A percentile compares a stretch with the other conserved stretches of the same genome.
Conservation (phyloP, 1,284 basidiomycete genomes). For the Hypsizygus ulmarius region DNA sequence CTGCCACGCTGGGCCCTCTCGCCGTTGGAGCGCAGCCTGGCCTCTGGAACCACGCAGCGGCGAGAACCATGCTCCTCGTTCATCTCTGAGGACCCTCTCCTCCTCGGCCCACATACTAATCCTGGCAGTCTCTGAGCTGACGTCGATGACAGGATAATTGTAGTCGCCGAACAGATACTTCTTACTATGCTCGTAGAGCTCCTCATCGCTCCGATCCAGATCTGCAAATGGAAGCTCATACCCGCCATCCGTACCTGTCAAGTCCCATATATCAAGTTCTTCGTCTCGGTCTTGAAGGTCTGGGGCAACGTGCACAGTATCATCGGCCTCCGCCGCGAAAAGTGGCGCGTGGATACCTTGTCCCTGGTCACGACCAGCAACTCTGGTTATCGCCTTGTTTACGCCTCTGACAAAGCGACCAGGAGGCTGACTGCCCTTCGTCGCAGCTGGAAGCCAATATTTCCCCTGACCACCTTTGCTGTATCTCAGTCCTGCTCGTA, state of each 20-base stretch:
- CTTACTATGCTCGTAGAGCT: conserved; percentile 67
- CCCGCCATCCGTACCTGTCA: conserved; percentile 48
- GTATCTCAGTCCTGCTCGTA: conserved; percentile 89
- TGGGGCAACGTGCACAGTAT: conserved; percentile 64
- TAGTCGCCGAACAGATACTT: conserved; percentile 89
- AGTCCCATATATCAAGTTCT: conserved; percentile 35
- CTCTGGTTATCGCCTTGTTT: conserved; percentile 41
- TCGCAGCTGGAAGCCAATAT: conserved; percentile 84
- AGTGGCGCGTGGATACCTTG: conserved; percentile 78
- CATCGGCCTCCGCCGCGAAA: conserved; percentile 60
- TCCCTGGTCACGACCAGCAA: conserved; percentile 46
- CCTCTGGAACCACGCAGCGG: conserved; percentile 49
- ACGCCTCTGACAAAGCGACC: conserved; percentile 40
- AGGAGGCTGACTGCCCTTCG: conserved; percentile 40
- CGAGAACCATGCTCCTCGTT: conserved; percentile 68
- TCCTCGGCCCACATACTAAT: conserved; percentile 69
- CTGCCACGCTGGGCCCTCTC: conserved; percentile 40
- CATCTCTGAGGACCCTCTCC: conserved; percentile 65
- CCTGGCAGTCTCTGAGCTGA: conserved; percentile 71
- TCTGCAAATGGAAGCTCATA: conserved; percentile 67
- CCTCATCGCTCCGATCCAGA: conserved; percentile 62
- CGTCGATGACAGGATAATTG: conserved; percentile 86
- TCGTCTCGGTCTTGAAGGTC: conserved; percentile 49
- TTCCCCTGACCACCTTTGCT: conserved; percentile 84
- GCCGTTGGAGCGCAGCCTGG: conserved; percentile 35